A percentile compares a stretch with the other conserved stretches of the same genome.
Conservation (phyloP, 345 rosid species). For the Kandelia obovata region DNA sequence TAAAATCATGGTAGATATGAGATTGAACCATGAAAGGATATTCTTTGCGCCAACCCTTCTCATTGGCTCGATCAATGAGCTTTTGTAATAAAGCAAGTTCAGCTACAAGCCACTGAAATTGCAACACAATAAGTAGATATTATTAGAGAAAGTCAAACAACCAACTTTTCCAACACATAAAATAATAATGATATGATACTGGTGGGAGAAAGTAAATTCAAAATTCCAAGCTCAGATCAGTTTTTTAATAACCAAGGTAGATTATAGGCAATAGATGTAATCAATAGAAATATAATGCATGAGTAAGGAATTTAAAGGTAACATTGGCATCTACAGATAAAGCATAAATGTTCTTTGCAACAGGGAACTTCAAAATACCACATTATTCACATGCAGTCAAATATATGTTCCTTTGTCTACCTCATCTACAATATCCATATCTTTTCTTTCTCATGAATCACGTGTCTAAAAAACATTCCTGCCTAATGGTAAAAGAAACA, state of each 20-base stretch:
- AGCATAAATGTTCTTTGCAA: too few relatives aligned
- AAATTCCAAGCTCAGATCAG: not conserved
- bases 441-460: too few relatives aligned
- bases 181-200: not conserved
- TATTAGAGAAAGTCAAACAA: conserved; percentile 14
- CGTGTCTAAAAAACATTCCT: too few relatives aligned
- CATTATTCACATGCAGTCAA: too few relatives aligned
- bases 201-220: not conserved
- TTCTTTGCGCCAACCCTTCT: conserved; percentile 94
- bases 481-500: too few relatives aligned
- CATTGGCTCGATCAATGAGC: conserved; percentile 68
- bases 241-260: not conserved
- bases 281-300: not conserved
- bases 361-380: too few relatives aligned
- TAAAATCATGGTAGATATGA: not conserved
- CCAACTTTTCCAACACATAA: conserved; percentile 11
- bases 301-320: not conserved
- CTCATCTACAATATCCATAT: too few relatives aligned
- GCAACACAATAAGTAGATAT: conserved; percentile 17
- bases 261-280: not conserved
- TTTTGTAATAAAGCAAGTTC: conserved; percentile 56
- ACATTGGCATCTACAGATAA: too few relatives aligned
- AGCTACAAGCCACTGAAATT: conserved; percentile 61
- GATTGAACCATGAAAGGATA: conserved; percentile 52
- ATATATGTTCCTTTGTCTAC: too few relatives aligned